Evolutionary conservation across 768 basidiomycete species (phyloP), one percentile per base, ranked within the genome.

Genomic region (Panellus pusillus): DNA sequence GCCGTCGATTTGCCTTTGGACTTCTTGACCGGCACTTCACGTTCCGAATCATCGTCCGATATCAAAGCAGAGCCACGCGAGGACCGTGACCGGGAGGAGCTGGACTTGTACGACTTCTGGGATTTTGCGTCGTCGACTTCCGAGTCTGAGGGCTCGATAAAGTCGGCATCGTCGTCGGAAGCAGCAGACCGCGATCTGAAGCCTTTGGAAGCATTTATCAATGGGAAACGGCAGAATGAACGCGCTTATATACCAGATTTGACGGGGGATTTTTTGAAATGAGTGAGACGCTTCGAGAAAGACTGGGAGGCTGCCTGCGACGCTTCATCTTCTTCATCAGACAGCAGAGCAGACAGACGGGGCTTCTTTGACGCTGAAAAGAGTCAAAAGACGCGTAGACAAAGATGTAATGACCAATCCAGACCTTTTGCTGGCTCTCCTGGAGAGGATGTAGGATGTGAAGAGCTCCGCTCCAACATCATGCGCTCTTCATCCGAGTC

Each of bases 401-500:
- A 11, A n/a, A 38, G 17, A 31, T 27, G 31, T 9, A 44, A 32
- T 27, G 53, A 38, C 18, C 35, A n/a, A n/a, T 38, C 15, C 42
- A 29, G 4, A 44, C 74, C 67, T 63, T 73, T 69, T 39, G 43
- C 20, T 72, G 65, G 9, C 66, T 65, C 18, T 37, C 36, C 36
- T 4, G 78, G 77, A 6, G 78, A 77, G 13, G 78, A 77, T 20
- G 42, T 54, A 42, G 35, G 62, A 44, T 65, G 54, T 57, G 66
- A 46, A 58, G 68, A 59, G 51, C 57, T 57, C 60, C 59, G 52
- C 63, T 70, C 58, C 57, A 65, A 52, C 57, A n/a, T 68, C 52
- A 58, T 66, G 60, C 41, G 64, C 59, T 87, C 86, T n/a, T 87
- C 84, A 51, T 91, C 89, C 1, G 88, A 90, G 59, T 89, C 89